Evolutionary conservation across 306 rosid species (phyloP), one percentile per base, ranked within the genome.

Genomic region (Dalbergia cochinchinensis): DNA sequence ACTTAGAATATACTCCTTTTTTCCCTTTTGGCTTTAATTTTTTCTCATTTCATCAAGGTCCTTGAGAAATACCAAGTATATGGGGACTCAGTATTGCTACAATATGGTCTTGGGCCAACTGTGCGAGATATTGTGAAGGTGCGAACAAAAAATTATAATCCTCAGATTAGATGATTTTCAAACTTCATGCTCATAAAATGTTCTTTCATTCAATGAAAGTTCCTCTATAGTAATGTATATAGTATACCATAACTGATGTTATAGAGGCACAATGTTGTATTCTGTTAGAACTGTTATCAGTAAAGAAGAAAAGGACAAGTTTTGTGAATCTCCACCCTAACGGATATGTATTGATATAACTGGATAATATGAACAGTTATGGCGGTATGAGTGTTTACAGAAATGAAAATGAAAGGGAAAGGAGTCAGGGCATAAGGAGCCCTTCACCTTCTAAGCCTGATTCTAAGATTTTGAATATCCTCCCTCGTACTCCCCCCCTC

Each of bases 101-200:
- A 64, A 85, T 88, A 95, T 84, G 98, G 99, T 64, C 83, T 33
- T 14, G 84, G 85, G 66, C 99, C 99, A 71, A 81, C 80, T 39
- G 82, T 95, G 44, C 91, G 99, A 71, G 98, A 95, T 35, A 86
- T 95, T 65, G 88, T 86, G 80, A 95, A 88, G 99, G 97, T 95
- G 74, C 26, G 91, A 42, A 57, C 53, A 18, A 19, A 61, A 62
- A 39, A 53, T 45, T 8, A 79, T 68, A 69, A 54, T 33, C 47
- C 54, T 54, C 71, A 63, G 68, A 44, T 64, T 66, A 12, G 65
- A 71, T 78, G 4, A 65, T 73, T 66, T 77, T 20, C 71, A 61
- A 55, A 42, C 58, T 58, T 62, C 44, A 33, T 71, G 3, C 31
- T 71, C 41, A 14, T 65, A 64, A 31, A 65, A 39, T 54, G 57